A percentile compares a stretch with the other conserved stretches of the same genome.
These are phyloP conservation scores for Euphorbia corollata DNA, from an alignment of 441 rosid genomes.

Conservation along the genomic window DNA sequence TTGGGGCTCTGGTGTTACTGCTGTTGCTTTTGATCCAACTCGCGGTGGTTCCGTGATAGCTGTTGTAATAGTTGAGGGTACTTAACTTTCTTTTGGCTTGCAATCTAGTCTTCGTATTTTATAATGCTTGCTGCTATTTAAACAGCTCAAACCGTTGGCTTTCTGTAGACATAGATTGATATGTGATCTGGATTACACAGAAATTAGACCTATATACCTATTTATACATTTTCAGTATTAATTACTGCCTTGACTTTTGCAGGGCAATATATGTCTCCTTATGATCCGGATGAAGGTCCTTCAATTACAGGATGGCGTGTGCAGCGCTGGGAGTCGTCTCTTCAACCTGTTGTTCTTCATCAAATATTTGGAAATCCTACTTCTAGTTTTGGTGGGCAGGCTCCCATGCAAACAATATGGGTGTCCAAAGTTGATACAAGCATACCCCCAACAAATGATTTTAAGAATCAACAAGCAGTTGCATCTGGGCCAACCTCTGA, in stretches of 20 bases:
- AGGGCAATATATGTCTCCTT: slow-evolving; percentile 99
- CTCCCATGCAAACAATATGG: slow-evolving; percentile 98
- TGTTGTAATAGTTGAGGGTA: slow-evolving; percentile 98
- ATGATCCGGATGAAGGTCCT: slow-evolving; percentile 99
- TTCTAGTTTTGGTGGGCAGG: slow-evolving; percentile 91
- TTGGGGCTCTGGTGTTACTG: slow-evolving; percentile 99
- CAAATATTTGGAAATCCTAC: slow-evolving; percentile 95
- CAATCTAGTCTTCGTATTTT: not conserved
- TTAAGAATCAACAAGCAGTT: slow-evolving; percentile 52
- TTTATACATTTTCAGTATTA: not conserved
- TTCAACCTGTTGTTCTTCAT: slow-evolving; percentile 96
- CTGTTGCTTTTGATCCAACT: slow-evolving; percentile 99
- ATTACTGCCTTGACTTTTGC: slow-evolving; percentile 26
- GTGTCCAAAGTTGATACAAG: slow-evolving; percentile 90
- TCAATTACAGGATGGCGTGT: slow-evolving; percentile 99
- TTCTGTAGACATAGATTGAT: too few species aligned
- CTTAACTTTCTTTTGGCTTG: slow-evolving; percentile 17
- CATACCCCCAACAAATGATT: slow-evolving; percentile 87
- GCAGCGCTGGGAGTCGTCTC: slow-evolving; percentile 98
- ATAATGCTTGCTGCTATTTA: not conserved
- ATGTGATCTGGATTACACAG: not conserved
- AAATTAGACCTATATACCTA: not conserved
- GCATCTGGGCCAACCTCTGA: slow-evolving; percentile 49
- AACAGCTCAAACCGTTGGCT: not conserved
- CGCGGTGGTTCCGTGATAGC: slow-evolving; percentile 97